Evolutionary conservation across 2,329 filamentous ascomycete species (phyloP), one percentile per base, ranked within the genome.

Genomic region (Monosporascus sp.): DNA sequence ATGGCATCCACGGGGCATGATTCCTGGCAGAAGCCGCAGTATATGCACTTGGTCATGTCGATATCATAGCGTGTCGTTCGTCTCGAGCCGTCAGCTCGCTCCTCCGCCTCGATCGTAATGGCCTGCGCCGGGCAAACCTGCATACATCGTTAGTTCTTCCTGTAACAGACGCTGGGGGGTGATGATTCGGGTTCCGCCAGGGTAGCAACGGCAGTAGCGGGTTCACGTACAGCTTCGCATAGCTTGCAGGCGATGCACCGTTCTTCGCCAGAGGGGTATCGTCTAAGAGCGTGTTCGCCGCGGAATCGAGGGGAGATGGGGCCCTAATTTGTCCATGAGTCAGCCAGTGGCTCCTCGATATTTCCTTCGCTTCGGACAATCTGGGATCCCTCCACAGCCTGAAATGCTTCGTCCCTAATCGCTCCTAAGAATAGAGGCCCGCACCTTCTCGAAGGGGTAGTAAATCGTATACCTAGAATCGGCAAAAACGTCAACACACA

Each of bases 11-110:
- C 94, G 45, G 94, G 94, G 78, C 94, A 99, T 61, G 90, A 96
- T 80, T 99, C 94, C 79, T 97, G 93, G 84, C 94, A 97, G 78
- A 96, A 95, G 50, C 94, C 94, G 73, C 94, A 97, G 85, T 97
- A 99, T 75, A 99, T 99, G 79, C 94, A 99, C 82, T 99, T 99
- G 68, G 94, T 97, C 94, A 99, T 99, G 77, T 99, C 94, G 70
- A 99, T 97, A 72, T 99, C 94, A 77, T 99, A 99, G 71, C 93
- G 86, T 55, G 93, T 97, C 50, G 94, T 99, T 70, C 94, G 86
- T 74, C 94, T 86, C 68, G 90, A 95, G 59, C 94, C 94, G 68
- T 99, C 94, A 68, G 89, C 90, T 70, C 94, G 91, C 80, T 99
- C 94, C 74, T 99, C 94, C 53, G 94, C 94, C 78, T 99, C 94